Conservation (phyloP, 345 rosid genomes). For the Rhizophora mangle region DNA sequence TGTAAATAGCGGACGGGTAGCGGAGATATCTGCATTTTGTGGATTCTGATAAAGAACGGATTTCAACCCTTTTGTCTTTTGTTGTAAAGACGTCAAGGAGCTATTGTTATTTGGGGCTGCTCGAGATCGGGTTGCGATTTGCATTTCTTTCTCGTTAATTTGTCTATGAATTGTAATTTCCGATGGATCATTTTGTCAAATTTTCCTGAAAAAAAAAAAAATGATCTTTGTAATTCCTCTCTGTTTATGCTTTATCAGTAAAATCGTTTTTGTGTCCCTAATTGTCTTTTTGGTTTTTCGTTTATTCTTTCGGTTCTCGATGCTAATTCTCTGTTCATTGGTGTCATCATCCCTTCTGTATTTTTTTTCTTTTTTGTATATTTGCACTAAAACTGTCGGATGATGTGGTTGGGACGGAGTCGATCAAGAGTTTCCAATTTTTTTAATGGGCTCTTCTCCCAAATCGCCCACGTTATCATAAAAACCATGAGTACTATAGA, state of each 20-base stretch:
- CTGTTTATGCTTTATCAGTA: conserved; percentile 10
- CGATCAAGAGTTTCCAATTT: too few relatives aligned
- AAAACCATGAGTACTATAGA: too few relatives aligned
- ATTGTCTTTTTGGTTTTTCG: too few relatives aligned
- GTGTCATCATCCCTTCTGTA: too few relatives aligned
- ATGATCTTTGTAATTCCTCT: not conserved
- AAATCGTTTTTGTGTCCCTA: conserved; percentile 10
- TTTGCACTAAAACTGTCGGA: too few relatives aligned
- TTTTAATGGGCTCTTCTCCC: too few relatives aligned
- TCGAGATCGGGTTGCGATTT: conserved; percentile 29
- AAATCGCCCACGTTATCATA: too few relatives aligned
- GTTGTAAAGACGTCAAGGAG: conserved; percentile 26
- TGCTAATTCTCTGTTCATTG: too few relatives aligned
- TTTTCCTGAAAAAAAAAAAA: not conserved
- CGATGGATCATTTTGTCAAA: not conserved
- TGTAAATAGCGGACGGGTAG: conserved; percentile 28
- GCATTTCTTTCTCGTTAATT: conserved; percentile 7
- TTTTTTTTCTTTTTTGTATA: too few relatives aligned
- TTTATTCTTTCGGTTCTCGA: too few relatives aligned
- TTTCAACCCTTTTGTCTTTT: conserved; percentile 3
- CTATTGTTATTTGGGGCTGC: conserved; percentile 22
- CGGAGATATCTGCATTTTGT: conserved; percentile 19
- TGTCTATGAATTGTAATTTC: conserved; percentile 16
- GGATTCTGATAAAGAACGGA: not conserved
- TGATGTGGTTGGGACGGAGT: too few relatives aligned